phyloP scores from a whole-genome alignment of 345 rosid species.

The Ceriops decandra region DNA sequence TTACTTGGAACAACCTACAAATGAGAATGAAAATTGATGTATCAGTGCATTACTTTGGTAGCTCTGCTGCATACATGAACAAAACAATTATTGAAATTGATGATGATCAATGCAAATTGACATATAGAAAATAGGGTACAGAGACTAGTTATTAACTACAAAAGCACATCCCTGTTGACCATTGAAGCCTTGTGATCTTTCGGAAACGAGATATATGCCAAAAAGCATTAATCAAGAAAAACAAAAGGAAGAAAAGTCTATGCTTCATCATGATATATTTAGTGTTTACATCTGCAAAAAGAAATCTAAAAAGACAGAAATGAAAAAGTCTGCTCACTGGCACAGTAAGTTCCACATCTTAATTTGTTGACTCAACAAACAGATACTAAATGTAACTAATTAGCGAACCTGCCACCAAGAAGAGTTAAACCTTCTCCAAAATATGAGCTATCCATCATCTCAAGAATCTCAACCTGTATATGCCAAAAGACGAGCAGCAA shows the following conservation, averaged over 20 bases:
- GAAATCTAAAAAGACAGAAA: too few species aligned
- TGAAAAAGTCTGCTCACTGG: too few species aligned
- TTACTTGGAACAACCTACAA: constrained; percentile 91
- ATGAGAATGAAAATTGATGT: constrained; percentile 34
- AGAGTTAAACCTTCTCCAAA: constrained; percentile 97
- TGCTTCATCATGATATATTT: too few species aligned
- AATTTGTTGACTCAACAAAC: background rate
- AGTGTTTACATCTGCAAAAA: too few species aligned
- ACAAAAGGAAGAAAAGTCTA: too few species aligned
- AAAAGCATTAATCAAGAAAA: too few species aligned
- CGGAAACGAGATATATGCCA: too few species aligned
- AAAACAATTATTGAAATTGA: constrained; percentile 7
- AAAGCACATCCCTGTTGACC: background rate
- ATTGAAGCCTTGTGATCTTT: background rate
- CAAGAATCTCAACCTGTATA: constrained; percentile 54
- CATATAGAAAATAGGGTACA: background rate
- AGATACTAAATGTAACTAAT: background rate
- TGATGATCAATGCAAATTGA: constrained; percentile 1
- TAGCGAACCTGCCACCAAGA: constrained; percentile 58
- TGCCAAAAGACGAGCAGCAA: background rate
- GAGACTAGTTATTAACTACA: background rate
- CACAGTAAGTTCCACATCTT: too few species aligned
- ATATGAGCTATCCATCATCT: constrained; percentile 46
- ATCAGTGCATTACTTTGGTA: constrained; percentile 21
- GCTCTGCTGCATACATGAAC: constrained; percentile 6